phyloP scores from a whole-genome alignment of 768 basidiomycete genomes.

The Hebeloma cylindrosporum region DNA sequence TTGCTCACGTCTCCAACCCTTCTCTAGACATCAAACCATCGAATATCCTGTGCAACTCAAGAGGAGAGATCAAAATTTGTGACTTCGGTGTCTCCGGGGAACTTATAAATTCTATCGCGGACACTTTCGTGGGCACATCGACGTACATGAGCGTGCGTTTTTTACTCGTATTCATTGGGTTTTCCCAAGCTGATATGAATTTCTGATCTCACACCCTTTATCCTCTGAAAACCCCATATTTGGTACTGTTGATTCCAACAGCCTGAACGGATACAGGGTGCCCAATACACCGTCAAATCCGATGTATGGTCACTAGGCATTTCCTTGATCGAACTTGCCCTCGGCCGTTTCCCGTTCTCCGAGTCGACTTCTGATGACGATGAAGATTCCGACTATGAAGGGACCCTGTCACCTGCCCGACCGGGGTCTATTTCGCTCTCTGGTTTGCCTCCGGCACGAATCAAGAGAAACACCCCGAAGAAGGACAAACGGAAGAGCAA shows the following conservation, averaged over 20 bases:
- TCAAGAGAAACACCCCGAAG: conserved; percentile 51
- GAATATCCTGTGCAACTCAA: conserved; percentile 93
- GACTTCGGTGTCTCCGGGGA: conserved; percentile 99
- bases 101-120: conserved; percentile 97
- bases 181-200: conserved; percentile 13
- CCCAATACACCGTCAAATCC: conserved; percentile 97
- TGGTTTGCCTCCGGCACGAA: conserved; percentile 36
- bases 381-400: conserved; percentile 45
- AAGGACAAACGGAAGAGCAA: conserved; percentile 86
- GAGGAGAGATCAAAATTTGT: conserved; percentile 97
- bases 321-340: conserved; percentile 93
- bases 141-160: conserved; percentile 97
- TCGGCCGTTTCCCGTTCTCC: conserved; percentile 96
- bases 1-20: conserved; percentile 11
- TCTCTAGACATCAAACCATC: conserved; percentile 95
- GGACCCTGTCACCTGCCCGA: conserved; percentile 73
- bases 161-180: conserved; percentile 2
- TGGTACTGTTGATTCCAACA: conserved; percentile 34
- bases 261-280: conserved; percentile 99
- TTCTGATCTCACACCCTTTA: conserved; percentile 4
- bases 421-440: conserved; percentile 53
- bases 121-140: conserved; percentile 98
- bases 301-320: conserved; percentile 99
- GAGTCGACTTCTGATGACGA: conserved; percentile 77
- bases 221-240: background rate